These are phyloP conservation scores for Alloteropsis angusta DNA, from an alignment of 202 grass and related monocot species.

Conservation along the genomic window DNA sequence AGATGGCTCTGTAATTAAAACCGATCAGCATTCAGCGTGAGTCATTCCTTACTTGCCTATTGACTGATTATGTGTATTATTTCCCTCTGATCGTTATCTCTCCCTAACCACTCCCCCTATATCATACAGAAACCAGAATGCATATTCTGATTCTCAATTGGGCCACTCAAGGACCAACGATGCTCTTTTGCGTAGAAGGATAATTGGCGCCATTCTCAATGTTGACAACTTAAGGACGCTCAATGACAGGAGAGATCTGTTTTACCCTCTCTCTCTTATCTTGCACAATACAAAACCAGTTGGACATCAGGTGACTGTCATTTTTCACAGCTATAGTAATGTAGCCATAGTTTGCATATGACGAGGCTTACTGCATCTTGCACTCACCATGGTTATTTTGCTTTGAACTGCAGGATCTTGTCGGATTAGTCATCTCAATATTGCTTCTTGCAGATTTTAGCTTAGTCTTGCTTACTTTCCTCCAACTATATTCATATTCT, in stretches of 20 bases:
- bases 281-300: constrained; percentile 88
- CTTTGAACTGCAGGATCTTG: constrained; percentile 71
- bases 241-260: constrained; percentile 54
- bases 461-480: constrained; percentile 86
- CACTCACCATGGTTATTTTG: constrained; percentile 13
- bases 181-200: constrained; percentile 38
- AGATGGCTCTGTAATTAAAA: constrained; percentile 32
- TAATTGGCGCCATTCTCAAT: constrained; percentile 55
- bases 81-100: not conserved
- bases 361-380: not conserved
- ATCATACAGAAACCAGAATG: constrained; percentile 41
- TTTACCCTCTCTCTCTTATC: constrained; percentile 73
- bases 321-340: constrained; percentile 8
- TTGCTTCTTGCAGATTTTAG: constrained; percentile 94
- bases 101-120: constrained; percentile 6
- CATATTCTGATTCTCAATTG: constrained; percentile 37
- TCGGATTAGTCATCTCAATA: constrained; percentile 85
- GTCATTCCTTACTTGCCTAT: constrained; percentile 29
- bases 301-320: constrained; percentile 72
- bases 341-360: not conserved
- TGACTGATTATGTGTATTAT: constrained; percentile 4
- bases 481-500: constrained; percentile 93
- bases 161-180: constrained; percentile 38
- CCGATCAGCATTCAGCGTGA: constrained; percentile 53
- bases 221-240: constrained; percentile 44